phyloP scores from a whole-genome alignment of 495 filamentous ascomycete genomes.

The Cryomyces antarcticus region DNA sequence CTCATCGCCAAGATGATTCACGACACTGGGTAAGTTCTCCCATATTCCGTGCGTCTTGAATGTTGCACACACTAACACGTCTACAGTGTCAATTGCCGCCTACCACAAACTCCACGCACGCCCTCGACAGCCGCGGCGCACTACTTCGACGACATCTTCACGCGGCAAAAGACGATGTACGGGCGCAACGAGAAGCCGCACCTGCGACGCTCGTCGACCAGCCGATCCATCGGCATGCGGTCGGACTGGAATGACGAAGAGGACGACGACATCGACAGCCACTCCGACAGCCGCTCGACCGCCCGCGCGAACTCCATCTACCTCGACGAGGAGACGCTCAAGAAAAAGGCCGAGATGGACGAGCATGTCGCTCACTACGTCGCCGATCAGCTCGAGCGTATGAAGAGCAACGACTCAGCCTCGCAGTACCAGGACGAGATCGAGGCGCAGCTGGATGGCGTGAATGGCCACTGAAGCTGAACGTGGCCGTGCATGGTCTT shows the following conservation, averaged over 20 bases:
- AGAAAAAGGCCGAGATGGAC: conserved; percentile 15
- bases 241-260: conserved; percentile 43
- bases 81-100: conserved; percentile 61
- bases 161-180: conserved; percentile 14
- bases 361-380: conserved; percentile 20
- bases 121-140: conserved; percentile 64
- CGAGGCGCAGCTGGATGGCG: conserved; percentile 14
- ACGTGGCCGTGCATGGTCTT: too few species aligned
- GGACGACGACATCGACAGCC: conserved; percentile 7
- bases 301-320: conserved; percentile 8
- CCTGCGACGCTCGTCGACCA: conserved; percentile 64
- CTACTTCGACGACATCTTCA: conserved; percentile 89
- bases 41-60: neutral
- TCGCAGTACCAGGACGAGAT: conserved; percentile 14
- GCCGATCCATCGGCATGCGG: conserved; percentile 66
- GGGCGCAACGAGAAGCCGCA: conserved; percentile 20
- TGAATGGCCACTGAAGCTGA: too few species aligned
- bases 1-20: conserved; percentile 92
- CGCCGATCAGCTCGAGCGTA: conserved; percentile 15
- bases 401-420: conserved; percentile 11
- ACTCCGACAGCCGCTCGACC: conserved; percentile 5
- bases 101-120: conserved; percentile 81
- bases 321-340: conserved; percentile 13
- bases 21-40: conserved; percentile 57
- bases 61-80: conserved; percentile 2